phyloP scores from a whole-genome alignment of 2,329 filamentous ascomycete species.

The Didymella keratinophila region DNA sequence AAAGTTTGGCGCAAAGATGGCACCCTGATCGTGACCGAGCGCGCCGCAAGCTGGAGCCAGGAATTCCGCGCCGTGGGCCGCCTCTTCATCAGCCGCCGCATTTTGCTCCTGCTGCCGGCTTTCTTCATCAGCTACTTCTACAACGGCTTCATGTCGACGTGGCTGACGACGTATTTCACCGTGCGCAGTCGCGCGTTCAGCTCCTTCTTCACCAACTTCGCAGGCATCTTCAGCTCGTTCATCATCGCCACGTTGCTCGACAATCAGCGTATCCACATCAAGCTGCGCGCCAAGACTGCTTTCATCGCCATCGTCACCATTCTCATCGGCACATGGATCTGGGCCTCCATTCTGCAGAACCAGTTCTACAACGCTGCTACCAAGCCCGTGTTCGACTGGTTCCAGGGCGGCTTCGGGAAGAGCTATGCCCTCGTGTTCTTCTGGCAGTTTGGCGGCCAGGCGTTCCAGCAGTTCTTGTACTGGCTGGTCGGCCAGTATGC shows the following conservation, averaged over 20 bases:
- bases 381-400: constrained; percentile 45
- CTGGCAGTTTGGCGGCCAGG: constrained; percentile 49
- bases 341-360: constrained; percentile 46
- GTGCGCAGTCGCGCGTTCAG: constrained; percentile 47
- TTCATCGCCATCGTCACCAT: constrained; percentile 43
- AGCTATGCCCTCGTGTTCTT: constrained; percentile 47
- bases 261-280: constrained; percentile 46
- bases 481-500: constrained; percentile 50
- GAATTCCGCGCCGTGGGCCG: constrained; percentile 45
- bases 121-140: constrained; percentile 52
- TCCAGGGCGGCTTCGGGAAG: constrained; percentile 45
- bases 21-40: constrained; percentile 41
- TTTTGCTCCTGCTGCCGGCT: constrained; percentile 44
- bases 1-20: constrained; percentile 57
- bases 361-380: constrained; percentile 41
- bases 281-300: constrained; percentile 41
- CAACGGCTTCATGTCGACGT: constrained; percentile 49
- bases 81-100: constrained; percentile 42
- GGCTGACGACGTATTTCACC: constrained; percentile 48
- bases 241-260: constrained; percentile 46
- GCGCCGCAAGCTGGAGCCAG: constrained; percentile 32
- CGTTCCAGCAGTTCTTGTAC: constrained; percentile 50
- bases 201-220: constrained; percentile 50
- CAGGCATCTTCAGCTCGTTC: constrained; percentile 48
- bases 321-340: constrained; percentile 47